phyloP scores from a whole-genome alignment of 176 grass and related monocot species.

The Ensete glaucum region DNA sequence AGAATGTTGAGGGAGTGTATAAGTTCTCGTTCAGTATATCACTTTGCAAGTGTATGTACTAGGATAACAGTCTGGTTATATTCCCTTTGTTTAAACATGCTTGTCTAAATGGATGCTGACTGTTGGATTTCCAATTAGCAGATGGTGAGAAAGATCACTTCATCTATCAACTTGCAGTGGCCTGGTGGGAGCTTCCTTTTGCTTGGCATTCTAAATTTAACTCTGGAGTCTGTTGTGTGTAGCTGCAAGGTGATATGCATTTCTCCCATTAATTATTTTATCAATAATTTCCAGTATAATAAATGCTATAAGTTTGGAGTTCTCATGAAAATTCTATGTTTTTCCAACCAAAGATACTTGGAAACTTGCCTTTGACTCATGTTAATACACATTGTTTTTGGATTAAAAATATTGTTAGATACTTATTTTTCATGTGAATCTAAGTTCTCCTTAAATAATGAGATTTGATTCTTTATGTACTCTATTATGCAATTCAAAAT shows the following conservation, averaged over 20 bases:
- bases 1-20: conserved; percentile 28
- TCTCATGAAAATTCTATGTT: background rate
- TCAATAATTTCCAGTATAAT: background rate
- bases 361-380: background rate
- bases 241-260: conserved; percentile 39
- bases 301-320: background rate
- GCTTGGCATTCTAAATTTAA: conserved; percentile 29
- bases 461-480: too few species aligned
- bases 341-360: background rate
- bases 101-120: conserved; percentile 12
- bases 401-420: background rate
- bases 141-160: conserved; percentile 56
- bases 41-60: conserved; percentile 33
- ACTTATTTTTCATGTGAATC: background rate
- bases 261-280: too few species aligned
- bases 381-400: background rate
- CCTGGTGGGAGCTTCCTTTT: conserved; percentile 37
- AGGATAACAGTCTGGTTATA: background rate
- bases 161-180: conserved; percentile 44
- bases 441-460: background rate
- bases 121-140: conserved; percentile 21
- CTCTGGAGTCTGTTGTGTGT: conserved; percentile 26
- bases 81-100: background rate
- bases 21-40: conserved; percentile 31
- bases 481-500: too few species aligned